Evolutionary conservation across 2,329 filamentous ascomycete genomes (phyloP), one percentile per base, ranked within the genome.

Genomic region (Spiromastix sp.): DNA sequence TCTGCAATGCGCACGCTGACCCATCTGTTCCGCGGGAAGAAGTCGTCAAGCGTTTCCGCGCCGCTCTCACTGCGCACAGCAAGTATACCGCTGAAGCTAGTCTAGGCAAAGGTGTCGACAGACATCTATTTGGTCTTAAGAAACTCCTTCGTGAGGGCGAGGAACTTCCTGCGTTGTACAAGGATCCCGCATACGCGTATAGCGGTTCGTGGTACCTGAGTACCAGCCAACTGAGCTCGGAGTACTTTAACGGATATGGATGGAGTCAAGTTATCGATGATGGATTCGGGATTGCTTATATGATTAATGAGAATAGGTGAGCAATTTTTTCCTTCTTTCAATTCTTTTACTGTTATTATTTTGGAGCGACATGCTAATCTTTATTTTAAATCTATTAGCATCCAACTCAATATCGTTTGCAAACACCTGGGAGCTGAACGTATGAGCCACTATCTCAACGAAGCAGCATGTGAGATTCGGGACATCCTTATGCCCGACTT

Each of bases 181-280:
- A 81, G 56, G 91, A 98, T 57, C 85, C 87, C 1, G 81, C 87
- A 3, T 96, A 74, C 59, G 56, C 64, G 3, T 98, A 96, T 69
- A 87, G 80, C 40, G 69, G 72, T 53, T 85, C 80, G 10, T 98
- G 91, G 91, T 94, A 78, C 64, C 70, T 98, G 40, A 89, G 81
- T 18, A 85, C 79, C 18, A 85, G 78, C 42, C 93, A 98, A 67
- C 68, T 98, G 57, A 91, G 82, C 63, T 87, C 81, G 21, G 93
- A 98, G 68, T 95, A 84, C 70, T 98, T 96, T 66, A 98, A 98
- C 59, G 91, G 93, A 16, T 98, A 98, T 62, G 91, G 91, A 30
- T 98, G 91, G 91, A 91, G 83, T 56, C 89, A 98, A 68, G 91
- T 98, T 34, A 82, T 96, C 37, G 87, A 96, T 54, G 84, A 81